These are phyloP conservation scores for Geranium incanum DNA, from an alignment of 441 rosid species.

Conservation along the genomic window DNA sequence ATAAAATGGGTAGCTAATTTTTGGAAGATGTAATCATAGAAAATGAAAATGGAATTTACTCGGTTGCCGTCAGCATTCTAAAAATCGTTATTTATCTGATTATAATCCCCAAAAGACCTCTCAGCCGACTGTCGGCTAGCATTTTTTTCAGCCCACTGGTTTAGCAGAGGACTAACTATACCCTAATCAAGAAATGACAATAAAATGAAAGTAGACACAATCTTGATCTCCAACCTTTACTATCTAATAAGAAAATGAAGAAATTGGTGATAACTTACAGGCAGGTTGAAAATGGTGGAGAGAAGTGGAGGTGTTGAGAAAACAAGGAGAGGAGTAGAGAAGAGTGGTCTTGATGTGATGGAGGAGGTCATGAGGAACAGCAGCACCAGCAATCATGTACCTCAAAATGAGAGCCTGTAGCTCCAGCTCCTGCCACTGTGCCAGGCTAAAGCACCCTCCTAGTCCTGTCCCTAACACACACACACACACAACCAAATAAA, in stretches of 20 bases:
- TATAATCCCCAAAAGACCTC: too few species aligned
- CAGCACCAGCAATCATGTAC: conserved; percentile 72
- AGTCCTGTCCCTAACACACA: conserved; percentile 32
- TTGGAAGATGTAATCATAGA: too few species aligned
- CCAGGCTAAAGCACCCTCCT: conserved; percentile 68
- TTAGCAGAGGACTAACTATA: neutral
- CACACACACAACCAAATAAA: too few species aligned
- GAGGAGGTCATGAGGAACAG: conserved; percentile 76
- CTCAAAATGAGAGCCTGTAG: conserved; percentile 87
- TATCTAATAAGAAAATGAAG: neutral
- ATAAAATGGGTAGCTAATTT: too few species aligned
- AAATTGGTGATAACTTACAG: conserved; percentile 39
- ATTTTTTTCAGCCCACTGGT: too few species aligned
- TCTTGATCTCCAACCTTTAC: neutral
- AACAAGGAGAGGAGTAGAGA: conserved; percentile 46
- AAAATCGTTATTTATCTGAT: too few species aligned
- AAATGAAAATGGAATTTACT: too few species aligned
- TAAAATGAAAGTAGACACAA: neutral
- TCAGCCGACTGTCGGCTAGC: too few species aligned
- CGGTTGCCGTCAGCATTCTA: too few species aligned
- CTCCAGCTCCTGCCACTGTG: conserved; percentile 89
- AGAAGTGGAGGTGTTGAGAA: conserved; percentile 18
- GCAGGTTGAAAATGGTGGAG: conserved; percentile 61
- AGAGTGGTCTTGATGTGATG: conserved; percentile 73
- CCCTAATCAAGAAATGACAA: neutral